Base-by-base conservation (phyloP, 2,329 filamentous ascomycete genomes). In the Trichophyton benhamiae region DNA sequence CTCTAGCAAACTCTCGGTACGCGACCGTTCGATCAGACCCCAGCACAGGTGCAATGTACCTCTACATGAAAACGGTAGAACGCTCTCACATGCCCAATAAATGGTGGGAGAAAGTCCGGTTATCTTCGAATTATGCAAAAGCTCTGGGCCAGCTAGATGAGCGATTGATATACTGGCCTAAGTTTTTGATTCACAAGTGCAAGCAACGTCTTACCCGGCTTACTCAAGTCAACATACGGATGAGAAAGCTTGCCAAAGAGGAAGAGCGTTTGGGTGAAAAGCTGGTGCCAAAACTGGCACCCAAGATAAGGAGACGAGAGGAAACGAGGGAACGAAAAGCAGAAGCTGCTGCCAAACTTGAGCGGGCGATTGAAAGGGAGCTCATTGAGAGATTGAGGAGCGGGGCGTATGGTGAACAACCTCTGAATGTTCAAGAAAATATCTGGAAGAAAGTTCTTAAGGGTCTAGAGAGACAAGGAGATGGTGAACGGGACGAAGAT, bases 401-500 rank as follows among this genome's bases (percentile, higher is more conserved):
- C 71, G 94, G 94, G 53, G 91, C 91, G 2, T 97, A 99, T 75
- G 94, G 94, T 60, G 91, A 97, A 69, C 85, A 89, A 72, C 94
- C 94, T 48, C 80, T 99, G 66, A 99, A 99, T 72, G 91, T 96
- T 59, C 94, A 95, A 74, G 91, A 96, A 74, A 82, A 83, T 13
- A 90, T 99, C 64, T 99, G 94, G 94, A 95, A 95, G 82, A 95
- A 91, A 82, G 94, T 99, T 6, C 84, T 99, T 68, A 85, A 86
- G 64, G 90, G 90, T 2, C 81, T 99, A 75, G 94, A 99, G 81
- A 83, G 88, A 67, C 87, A 87, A 68, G 91, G 92, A 63, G 86
- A 95, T 69, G 92, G 87, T 52, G 80, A 83, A 65, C 81, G 89
- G 60, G 92, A 96, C 72, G 84, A 91, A 76, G 92, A 97, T 73